Evolutionary conservation across 2,329 filamentous ascomycete genomes (phyloP).

Genomic region (Coniella lustricola): DNA sequence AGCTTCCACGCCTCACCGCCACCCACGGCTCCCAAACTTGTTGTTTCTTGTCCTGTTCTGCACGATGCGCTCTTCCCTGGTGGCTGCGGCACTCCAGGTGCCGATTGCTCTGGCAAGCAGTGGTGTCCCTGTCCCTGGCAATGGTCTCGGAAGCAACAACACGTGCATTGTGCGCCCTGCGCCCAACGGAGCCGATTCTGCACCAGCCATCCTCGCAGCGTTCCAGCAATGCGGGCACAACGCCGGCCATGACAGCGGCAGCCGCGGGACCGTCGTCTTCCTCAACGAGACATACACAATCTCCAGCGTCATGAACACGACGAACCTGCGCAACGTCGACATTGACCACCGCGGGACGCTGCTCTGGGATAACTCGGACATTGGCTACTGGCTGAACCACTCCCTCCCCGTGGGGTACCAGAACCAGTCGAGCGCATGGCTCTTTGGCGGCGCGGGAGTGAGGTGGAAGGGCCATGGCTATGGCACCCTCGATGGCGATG

Average conservation of each 20-base stretch:
- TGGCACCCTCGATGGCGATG: constrained; percentile 28
- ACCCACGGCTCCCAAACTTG: background rate
- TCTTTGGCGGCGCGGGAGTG: constrained; percentile 34
- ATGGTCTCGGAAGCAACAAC: background rate
- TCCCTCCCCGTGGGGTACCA: constrained; percentile 34
- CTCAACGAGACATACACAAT: constrained; percentile 21
- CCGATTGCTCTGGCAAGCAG: constrained; percentile 8
- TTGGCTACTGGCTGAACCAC: constrained; percentile 32
- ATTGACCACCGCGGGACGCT: constrained; percentile 22
- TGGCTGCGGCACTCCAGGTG: constrained; percentile 12
- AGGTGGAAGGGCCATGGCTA: constrained; percentile 32
- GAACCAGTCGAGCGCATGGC: constrained; percentile 34
- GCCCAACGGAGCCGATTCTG: constrained; percentile 10
- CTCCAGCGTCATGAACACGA: constrained; percentile 21
- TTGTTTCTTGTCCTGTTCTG: background rate
- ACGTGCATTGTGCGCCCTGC: constrained; percentile 10
- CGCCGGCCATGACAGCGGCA: constrained; percentile 17
- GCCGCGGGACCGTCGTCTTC: constrained; percentile 21
- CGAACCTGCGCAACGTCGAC: constrained; percentile 22
- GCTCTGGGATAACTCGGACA: constrained; percentile 15
- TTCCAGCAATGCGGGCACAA: constrained; percentile 23
- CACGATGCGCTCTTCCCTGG: constrained; percentile 7
- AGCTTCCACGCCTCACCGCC: background rate
- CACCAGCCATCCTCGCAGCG: constrained; percentile 17
- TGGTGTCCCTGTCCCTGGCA: background rate